Conservation (phyloP, 768 basidiomycete species). For the Obba rivulosa region DNA sequence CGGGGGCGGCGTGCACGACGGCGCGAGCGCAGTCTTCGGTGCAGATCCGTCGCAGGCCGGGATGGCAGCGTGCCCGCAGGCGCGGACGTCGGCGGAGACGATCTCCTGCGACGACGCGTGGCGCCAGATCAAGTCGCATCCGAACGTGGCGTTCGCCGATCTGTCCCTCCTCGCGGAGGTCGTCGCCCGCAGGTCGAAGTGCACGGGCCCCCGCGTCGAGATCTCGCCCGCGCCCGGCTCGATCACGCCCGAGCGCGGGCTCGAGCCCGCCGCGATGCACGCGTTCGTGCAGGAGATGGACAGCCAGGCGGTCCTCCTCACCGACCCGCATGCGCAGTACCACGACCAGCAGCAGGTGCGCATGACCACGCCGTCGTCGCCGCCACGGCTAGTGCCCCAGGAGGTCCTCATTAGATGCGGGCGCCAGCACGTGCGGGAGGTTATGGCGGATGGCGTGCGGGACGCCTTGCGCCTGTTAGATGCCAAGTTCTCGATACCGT, state of each 20-base stretch:
- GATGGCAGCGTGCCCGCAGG: background rate
- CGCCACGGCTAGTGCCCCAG: constrained; percentile 53
- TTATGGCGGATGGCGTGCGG: constrained; percentile 65
- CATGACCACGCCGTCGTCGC: constrained; percentile 26
- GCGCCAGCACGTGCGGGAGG: constrained; percentile 55
- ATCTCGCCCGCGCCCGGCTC: constrained; percentile 50
- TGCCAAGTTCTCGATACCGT: constrained; percentile 25
- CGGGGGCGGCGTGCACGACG: constrained; percentile 7
- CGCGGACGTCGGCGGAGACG: constrained; percentile 33
- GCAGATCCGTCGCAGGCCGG: background rate
- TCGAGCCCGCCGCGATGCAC: constrained; percentile 26
- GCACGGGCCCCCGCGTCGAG: constrained; percentile 63
- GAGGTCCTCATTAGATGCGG: constrained; percentile 61
- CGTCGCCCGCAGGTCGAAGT: constrained; percentile 77
- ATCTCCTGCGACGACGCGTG: constrained; percentile 82
- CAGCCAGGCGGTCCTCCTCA: constrained; percentile 39
- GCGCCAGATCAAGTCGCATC: constrained; percentile 81
- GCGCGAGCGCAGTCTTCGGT: background rate
- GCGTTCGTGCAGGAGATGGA: constrained; percentile 11
- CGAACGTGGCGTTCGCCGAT: constrained; percentile 83
- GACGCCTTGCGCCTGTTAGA: constrained; percentile 76
- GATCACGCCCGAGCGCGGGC: constrained; percentile 40
- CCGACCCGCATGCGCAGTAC: constrained; percentile 51
- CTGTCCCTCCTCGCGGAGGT: constrained; percentile 82
- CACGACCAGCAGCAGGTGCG: constrained; percentile 34